Evolutionary conservation across 2,329 filamentous ascomycete genomes (phyloP), one percentile per base, ranked within the genome.

Genomic region (Fulvia fulva): DNA sequence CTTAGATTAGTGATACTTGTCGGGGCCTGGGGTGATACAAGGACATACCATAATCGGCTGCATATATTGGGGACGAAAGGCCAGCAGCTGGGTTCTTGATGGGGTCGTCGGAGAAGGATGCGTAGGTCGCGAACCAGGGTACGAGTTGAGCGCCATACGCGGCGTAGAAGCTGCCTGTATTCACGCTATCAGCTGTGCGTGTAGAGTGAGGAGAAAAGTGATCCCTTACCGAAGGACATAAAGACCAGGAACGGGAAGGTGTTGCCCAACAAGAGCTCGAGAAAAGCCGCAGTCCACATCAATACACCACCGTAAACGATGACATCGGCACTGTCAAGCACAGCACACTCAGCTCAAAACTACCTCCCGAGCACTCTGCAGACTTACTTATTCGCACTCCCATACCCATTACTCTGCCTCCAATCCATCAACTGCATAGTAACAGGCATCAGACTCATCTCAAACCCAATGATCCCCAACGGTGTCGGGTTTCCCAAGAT

Each of bases 161-260:
- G 30, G 57, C 57, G 45, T 58, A 65, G 49, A 65, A 65, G 54
- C 58, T 61, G 22, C 62, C 61, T 63, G 22, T n/a, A n/a, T 11
- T 41, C 14, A 14, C 7, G 23, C 12, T 21, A 34, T 62, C 43
- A 62, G n/a, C 16, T 34, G 30, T 34, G 2, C 9, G 16, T 34
- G 9, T 14, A 34, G 30, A 34, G 11, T 34, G 30, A 34, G 28
- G 19, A 51, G n/a, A 22, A 30, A 32, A 12, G 28, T 9, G 8
- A 32, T 12, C 2, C 12, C 55, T 45, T 59, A 62, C 62, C 61
- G 47, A 65, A 65, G 6, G 56, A 52, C 46, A 60, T 60, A 56
- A 65, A 65, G 22, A 65, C 63, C 34, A 65, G 45, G 55, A 65
- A 65, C 16, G 63, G 61, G 22, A 65, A 65, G 1, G 63, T 65